phyloP scores from a whole-genome alignment of 1,139 yeast genomes.

The Geotrichum citri-aurantii region DNA sequence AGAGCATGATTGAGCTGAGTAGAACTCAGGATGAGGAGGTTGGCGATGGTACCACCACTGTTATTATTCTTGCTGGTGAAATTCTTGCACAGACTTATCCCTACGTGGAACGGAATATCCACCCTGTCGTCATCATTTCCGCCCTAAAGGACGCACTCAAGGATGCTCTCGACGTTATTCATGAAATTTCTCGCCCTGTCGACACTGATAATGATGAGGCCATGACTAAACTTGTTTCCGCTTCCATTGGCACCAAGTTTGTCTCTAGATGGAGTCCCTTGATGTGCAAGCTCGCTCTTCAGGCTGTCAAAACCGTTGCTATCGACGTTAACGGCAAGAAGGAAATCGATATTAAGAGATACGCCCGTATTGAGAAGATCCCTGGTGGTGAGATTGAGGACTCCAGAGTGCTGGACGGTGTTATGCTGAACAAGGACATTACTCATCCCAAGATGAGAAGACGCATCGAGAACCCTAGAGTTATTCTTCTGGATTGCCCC shows the following conservation, averaged over 20 bases:
- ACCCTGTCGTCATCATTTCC: conserved; percentile 92
- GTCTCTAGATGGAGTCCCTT: conserved; percentile 84
- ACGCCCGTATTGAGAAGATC: conserved; percentile 87
- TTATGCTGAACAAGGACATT: conserved; percentile 90
- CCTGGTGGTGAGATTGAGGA: conserved; percentile 97
- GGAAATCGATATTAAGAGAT: conserved; percentile 91
- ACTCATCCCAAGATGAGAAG: conserved; percentile 98
- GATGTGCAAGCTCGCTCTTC: conserved; percentile 85
- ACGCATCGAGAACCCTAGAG: conserved; percentile 77
- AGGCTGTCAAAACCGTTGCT: conserved; percentile 81
- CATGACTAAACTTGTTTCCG: conserved; percentile 78
- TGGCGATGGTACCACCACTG: conserved; percentile 98
- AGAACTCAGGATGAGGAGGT: conserved; percentile 99
- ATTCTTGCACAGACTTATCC: conserved; percentile 93
- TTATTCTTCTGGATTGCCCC: conserved; percentile 89
- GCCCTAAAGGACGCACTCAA: conserved; percentile 87
- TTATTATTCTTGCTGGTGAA: conserved; percentile 88
- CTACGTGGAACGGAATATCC: conserved; percentile 85
- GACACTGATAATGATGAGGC: conserved; percentile 80
- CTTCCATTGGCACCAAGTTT: conserved; percentile 95
- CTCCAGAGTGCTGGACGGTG: conserved; percentile 82
- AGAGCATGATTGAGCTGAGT: conserved; percentile 94
- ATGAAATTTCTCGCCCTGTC: conserved; percentile 76
- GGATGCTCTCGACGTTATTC: conserved; percentile 86
- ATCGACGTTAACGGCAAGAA: conserved; percentile 57